phyloP scores from a whole-genome alignment of 371 early-diverging fungal genomes.

The Apophysomyces ossiformis region DNA sequence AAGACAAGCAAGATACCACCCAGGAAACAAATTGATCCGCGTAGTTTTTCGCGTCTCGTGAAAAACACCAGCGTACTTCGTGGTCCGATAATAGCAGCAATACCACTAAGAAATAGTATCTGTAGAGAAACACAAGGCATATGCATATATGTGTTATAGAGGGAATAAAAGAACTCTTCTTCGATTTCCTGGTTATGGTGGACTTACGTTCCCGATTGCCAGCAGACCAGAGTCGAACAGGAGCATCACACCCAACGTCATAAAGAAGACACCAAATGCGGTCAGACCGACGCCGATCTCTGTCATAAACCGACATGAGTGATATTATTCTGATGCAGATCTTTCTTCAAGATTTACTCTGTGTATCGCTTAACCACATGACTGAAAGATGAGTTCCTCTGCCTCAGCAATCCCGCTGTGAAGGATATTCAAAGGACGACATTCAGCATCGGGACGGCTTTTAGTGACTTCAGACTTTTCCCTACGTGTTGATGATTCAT shows the following conservation, averaged over 20 bases:
- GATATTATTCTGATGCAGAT: background rate
- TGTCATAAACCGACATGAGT: conserved; percentile 30
- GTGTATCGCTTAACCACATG: conserved; percentile 87
- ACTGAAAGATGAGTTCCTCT: conserved; percentile 2
- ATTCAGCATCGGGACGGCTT: no score
- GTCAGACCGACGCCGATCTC: conserved; percentile 96
- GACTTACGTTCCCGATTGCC: conserved; percentile 93
- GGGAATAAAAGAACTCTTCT: no score
- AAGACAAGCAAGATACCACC: conserved; percentile 91
- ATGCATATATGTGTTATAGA: no score
- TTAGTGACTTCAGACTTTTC: no score
- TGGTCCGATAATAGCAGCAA: conserved; percentile 87
- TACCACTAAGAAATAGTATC: conserved; percentile 91
- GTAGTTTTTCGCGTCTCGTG: conserved; percentile 77
- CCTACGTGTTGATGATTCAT: no score
- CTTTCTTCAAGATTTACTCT: conserved; percentile 61
- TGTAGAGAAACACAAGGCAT: conserved; percentile 30
- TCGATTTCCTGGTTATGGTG: no score
- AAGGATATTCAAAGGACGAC: no score
- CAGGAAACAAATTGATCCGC: conserved; percentile 91
- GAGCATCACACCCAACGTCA: conserved; percentile 88
- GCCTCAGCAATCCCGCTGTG: no score
- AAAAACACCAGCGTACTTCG: conserved; percentile 87
- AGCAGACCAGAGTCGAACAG: conserved; percentile 95
- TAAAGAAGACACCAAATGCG: conserved; percentile 94